phyloP scores from a whole-genome alignment of 2,329 filamentous ascomycete species.

The Aspergillus brunneoviolaceus region DNA sequence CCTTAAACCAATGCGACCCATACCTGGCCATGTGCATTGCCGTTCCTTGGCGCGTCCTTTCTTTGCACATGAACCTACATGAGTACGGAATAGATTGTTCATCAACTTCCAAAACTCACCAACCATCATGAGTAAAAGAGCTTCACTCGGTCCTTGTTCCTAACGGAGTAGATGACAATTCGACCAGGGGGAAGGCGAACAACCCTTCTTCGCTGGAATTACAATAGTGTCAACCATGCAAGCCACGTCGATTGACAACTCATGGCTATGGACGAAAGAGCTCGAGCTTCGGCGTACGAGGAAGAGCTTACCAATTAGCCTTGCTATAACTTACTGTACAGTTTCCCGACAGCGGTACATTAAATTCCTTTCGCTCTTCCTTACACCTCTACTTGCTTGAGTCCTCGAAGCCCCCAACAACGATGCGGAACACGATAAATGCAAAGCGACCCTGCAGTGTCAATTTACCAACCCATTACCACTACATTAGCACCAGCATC shows the following conservation, averaged over 20 bases:
- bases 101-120: neutral
- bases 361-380: neutral
- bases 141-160: neutral
- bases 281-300: neutral
- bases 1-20: slow-evolving; percentile 9
- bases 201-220: neutral
- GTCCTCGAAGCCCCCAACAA: too few relatives aligned
- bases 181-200: neutral
- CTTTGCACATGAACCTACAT: neutral
- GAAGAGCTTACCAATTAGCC: neutral
- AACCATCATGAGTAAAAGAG: neutral
- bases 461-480: neutral
- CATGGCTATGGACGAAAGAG: neutral
- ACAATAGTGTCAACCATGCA: neutral
- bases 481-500: neutral
- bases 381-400: too few relatives aligned
- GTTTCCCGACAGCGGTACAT: neutral
- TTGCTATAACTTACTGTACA: neutral
- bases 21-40: slow-evolving; percentile 2
- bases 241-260: neutral
- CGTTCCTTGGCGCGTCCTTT: slow-evolving; percentile 5
- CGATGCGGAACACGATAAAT: neutral
- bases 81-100: neutral
- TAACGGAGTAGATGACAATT: neutral
- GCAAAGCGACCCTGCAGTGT: neutral